Evolutionary conservation across 257 asterid species (phyloP).

Genomic region (Sherardia arvensis): DNA sequence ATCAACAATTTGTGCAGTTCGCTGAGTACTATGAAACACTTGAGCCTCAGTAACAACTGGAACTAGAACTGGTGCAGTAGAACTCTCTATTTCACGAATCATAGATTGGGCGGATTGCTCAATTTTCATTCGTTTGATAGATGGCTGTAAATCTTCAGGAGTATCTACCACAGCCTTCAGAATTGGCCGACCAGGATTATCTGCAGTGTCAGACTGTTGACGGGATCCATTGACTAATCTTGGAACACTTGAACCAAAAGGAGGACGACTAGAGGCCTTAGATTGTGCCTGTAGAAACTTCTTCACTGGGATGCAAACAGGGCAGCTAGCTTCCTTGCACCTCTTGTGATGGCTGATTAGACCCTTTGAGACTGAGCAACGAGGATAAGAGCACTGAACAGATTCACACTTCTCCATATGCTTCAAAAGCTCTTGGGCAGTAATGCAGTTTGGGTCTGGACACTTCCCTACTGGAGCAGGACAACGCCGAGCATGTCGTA

Average conservation of each 20-base stretch:
- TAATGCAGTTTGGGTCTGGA: constrained; percentile 46
- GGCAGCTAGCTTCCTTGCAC: constrained; percentile 59
- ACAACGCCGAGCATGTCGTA: constrained; percentile 86
- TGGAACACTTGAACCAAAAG: constrained; percentile 36
- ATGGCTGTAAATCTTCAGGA: constrained; percentile 57
- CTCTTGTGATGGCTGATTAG: constrained; percentile 48
- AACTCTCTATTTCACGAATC: constrained; percentile 32
- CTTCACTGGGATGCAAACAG: constrained; percentile 80
- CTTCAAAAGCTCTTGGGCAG: constrained; percentile 57
- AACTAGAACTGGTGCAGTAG: constrained; percentile 30
- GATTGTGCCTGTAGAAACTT: constrained; percentile 43
- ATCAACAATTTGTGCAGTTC: constrained; percentile 28
- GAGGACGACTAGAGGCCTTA: constrained; percentile 38
- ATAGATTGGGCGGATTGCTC: constrained; percentile 42
- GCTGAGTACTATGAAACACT: constrained; percentile 28
- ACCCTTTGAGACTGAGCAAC: constrained; percentile 48
- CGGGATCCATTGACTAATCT: constrained; percentile 34
- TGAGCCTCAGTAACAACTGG: constrained; percentile 30
- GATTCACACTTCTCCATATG: constrained; percentile 54
- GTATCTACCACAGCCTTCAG: constrained; percentile 37
- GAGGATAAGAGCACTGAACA: constrained; percentile 46
- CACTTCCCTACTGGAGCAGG: constrained; percentile 82
- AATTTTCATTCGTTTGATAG: constrained; percentile 65
- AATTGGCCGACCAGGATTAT: constrained; percentile 35
- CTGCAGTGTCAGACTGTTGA: constrained; percentile 40